phyloP scores from a whole-genome alignment of 495 filamentous ascomycete genomes.

The Penicillium roqueforti region DNA sequence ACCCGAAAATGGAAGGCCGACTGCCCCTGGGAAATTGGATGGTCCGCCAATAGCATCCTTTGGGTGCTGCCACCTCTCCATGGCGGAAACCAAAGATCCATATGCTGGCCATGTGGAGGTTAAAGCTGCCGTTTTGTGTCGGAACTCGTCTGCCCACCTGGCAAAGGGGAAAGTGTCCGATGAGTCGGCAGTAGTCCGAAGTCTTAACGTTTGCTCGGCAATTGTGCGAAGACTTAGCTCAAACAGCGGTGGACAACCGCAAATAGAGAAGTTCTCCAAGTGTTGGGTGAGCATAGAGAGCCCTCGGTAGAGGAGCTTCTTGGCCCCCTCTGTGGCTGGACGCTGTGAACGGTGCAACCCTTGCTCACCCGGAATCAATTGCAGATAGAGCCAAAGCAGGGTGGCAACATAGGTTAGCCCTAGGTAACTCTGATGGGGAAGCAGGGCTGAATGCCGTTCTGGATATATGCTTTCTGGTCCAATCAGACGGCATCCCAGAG shows the following conservation, averaged over 20 bases:
- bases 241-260: conserved; percentile 46
- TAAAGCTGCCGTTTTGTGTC: conserved; percentile 29
- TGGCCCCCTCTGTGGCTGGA: conserved; percentile 40
- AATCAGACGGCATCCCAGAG: conserved; percentile 41
- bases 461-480: conserved; percentile 41
- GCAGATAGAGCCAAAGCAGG: conserved; percentile 43
- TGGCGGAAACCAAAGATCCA: conserved; percentile 28
- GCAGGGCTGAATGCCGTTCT: conserved; percentile 40
- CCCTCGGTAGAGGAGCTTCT: conserved; percentile 42
- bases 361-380: conserved; percentile 33
- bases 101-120: conserved; percentile 38
- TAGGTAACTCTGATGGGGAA: conserved; percentile 50
- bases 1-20: conserved; percentile 3
- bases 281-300: conserved; percentile 44
- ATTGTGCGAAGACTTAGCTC: conserved; percentile 41
- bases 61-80: conserved; percentile 34
- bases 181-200: conserved; percentile 32
- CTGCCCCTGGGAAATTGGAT: conserved; percentile 8
- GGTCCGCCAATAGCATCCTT: conserved; percentile 15
- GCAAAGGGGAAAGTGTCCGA: conserved; percentile 36
- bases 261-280: conserved; percentile 44
- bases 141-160: conserved; percentile 38
- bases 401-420: conserved; percentile 45
- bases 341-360: conserved; percentile 35
- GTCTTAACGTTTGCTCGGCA: conserved; percentile 32